Conservation (phyloP, 345 rosid species). For the Erodium maritimum region DNA sequence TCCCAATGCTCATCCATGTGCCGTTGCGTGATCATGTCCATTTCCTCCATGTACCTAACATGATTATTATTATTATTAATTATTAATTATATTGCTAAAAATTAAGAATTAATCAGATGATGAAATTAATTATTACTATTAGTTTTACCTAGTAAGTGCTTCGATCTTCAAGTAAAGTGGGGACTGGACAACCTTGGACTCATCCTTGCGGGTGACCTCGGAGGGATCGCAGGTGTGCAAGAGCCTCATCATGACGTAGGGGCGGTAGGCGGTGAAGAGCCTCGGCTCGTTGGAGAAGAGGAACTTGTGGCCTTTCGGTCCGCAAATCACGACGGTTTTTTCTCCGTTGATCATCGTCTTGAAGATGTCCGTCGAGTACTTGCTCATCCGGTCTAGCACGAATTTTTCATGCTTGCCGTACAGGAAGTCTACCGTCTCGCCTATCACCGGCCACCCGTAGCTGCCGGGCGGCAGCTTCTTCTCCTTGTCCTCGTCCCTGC, state of each 20-base stretch:
- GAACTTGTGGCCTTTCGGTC: constrained; percentile 43
- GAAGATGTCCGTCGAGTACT: constrained; percentile 36
- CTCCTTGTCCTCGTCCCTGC: too few species aligned
- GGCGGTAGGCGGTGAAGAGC: constrained; percentile 42
- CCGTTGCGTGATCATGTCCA: constrained; percentile 33
- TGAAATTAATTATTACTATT: too few species aligned
- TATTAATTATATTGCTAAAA: too few species aligned
- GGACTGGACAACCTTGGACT: constrained; percentile 16
- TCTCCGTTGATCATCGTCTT: constrained; percentile 46
- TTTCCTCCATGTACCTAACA: constrained; percentile 20
- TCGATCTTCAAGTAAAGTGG: constrained; percentile 40
- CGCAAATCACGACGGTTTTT: constrained; percentile 39
- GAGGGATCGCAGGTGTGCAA: constrained; percentile 25
- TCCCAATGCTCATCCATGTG: constrained; percentile 31
- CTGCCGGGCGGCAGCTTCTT: constrained; percentile 46
- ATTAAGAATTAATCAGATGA: too few species aligned
- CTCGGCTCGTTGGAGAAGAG: constrained; percentile 43
- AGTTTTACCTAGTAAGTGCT: constrained; percentile 29
- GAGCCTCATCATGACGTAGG: constrained; percentile 33
- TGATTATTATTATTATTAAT: too few species aligned
- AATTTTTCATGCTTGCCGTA: constrained; percentile 41
- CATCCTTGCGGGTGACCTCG: constrained; percentile 15
- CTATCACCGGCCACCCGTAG: constrained; percentile 44
- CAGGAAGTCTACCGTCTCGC: constrained; percentile 35
- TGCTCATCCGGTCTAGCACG: constrained; percentile 33